phyloP scores from a whole-genome alignment of 305 asterid genomes.

The Solanum hybrid region DNA sequence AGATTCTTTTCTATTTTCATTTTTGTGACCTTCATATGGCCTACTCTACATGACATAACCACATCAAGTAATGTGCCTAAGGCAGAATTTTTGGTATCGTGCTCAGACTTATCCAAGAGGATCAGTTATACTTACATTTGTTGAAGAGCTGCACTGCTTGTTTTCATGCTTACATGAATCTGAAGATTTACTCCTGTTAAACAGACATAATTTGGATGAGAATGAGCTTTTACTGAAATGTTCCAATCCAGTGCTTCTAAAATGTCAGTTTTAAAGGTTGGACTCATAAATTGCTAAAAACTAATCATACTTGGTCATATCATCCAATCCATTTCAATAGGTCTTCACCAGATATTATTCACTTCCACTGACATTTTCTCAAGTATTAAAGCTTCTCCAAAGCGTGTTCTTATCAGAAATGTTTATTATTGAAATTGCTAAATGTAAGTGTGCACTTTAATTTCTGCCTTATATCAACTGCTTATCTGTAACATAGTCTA shows the following conservation, averaged over 20 bases:
- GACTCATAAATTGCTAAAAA: not conserved
- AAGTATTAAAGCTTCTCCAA: not conserved
- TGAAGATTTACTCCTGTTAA: conserved; percentile 25
- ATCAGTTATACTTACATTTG: conserved; percentile 35
- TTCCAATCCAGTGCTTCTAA: not conserved
- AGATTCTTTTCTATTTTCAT: not conserved
- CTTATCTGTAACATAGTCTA: not conserved
- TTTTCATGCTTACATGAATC: conserved; percentile 11
- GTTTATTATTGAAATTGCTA: not conserved
- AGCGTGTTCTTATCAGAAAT: not conserved
- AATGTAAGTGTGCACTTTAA: not conserved
- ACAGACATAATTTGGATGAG: conserved; percentile 8
- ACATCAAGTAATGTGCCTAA: not conserved
- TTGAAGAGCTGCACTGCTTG: conserved; percentile 13
- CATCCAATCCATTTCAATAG: not conserved
- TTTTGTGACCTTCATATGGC: not conserved
- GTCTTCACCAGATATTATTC: not conserved
- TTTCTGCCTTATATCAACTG: not conserved
- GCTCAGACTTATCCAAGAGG: not conserved
- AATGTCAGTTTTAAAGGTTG: not conserved
- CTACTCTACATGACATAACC: not conserved
- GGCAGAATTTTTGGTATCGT: not conserved
- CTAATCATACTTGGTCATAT: not conserved
- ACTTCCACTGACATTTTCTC: not conserved
- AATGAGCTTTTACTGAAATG: not conserved